Evolutionary conservation across 768 basidiomycete species (phyloP).

Genomic region (Epithele typhae): DNA sequence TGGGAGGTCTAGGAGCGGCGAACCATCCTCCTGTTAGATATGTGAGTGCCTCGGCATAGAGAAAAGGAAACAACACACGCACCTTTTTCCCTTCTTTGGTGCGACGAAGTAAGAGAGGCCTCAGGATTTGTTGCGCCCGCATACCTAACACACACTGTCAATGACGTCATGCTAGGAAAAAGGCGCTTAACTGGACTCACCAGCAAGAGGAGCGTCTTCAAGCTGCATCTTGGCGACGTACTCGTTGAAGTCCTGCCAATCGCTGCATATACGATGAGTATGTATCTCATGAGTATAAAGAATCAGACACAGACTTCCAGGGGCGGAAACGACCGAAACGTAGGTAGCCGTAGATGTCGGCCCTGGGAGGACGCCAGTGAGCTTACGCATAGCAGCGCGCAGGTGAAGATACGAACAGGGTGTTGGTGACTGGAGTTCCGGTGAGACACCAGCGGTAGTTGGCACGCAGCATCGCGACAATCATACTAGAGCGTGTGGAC

Average conservation of each 20-base stretch:
- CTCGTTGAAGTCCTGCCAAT: slow-evolving; percentile 64
- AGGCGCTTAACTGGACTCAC: slow-evolving; percentile 23
- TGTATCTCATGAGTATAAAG: neutral
- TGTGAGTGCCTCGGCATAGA: too few relatives aligned
- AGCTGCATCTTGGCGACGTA: slow-evolving; percentile 52
- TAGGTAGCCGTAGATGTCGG: slow-evolving; percentile 67
- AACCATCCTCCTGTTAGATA: slow-evolving; percentile 75
- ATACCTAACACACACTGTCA: slow-evolving; percentile 38
- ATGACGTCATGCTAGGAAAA: neutral
- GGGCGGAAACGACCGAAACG: slow-evolving; percentile 67
- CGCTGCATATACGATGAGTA: slow-evolving; percentile 21
- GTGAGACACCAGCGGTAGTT: slow-evolving; percentile 79
- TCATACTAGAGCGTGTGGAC: slow-evolving; percentile 52
- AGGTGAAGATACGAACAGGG: slow-evolving; percentile 38
- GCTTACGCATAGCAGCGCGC: neutral
- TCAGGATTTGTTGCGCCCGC: slow-evolving; percentile 65
- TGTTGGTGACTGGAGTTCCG: slow-evolving; percentile 72
- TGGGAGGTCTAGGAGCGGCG: slow-evolving; percentile 55
- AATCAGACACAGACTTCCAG: slow-evolving; percentile 42
- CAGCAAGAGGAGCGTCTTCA: slow-evolving; percentile 58
- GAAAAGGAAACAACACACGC: slow-evolving; percentile 1
- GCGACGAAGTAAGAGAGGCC: slow-evolving; percentile 64
- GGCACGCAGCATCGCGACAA: slow-evolving; percentile 54
- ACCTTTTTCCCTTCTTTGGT: slow-evolving; percentile 59
- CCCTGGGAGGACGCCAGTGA: slow-evolving; percentile 30